Evolutionary conservation across 805 yeast genomes (phyloP).

Genomic region (Brettanomyces anomalus): DNA sequence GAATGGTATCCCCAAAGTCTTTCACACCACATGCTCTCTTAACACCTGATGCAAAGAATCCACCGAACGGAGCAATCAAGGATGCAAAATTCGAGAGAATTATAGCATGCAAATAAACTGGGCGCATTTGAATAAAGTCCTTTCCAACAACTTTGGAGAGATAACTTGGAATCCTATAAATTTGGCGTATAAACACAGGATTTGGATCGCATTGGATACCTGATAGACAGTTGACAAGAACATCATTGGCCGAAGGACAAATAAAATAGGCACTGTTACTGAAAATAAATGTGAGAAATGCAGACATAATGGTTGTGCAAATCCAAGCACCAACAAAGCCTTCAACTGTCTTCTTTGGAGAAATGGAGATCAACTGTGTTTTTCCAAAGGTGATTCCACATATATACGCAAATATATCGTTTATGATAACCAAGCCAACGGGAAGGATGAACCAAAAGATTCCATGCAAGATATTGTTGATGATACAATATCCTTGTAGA

Average conservation of each 20-base stretch:
- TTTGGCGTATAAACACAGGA: constrained; percentile 81
- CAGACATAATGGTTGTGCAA: constrained; percentile 72
- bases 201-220: constrained; percentile 71
- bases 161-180: constrained; percentile 64
- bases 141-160: constrained; percentile 35
- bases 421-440: constrained; percentile 82
- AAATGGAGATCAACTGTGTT: constrained; percentile 84
- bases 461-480: constrained; percentile 82
- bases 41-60: constrained; percentile 95
- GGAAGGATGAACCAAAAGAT: constrained; percentile 93
- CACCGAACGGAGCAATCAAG: constrained; percentile 96
- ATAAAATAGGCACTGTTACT: constrained; percentile 65
- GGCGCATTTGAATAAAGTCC: constrained; percentile 57
- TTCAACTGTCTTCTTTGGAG: constrained; percentile 96
- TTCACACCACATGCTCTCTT: constrained; percentile 94
- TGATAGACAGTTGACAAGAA: constrained; percentile 40
- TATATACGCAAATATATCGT: constrained; percentile 92
- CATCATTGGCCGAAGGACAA: constrained; percentile 60
- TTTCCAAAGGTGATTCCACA: constrained; percentile 96
- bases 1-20: constrained; percentile 97
- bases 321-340: constrained; percentile 98
- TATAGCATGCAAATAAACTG: constrained; percentile 84
- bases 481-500: constrained; percentile 88
- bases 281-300: constrained; percentile 55
- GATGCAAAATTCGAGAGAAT: constrained; percentile 91